Evolutionary conservation across 257 asterid genomes (phyloP).

Genomic region (Solanum pennellii): DNA sequence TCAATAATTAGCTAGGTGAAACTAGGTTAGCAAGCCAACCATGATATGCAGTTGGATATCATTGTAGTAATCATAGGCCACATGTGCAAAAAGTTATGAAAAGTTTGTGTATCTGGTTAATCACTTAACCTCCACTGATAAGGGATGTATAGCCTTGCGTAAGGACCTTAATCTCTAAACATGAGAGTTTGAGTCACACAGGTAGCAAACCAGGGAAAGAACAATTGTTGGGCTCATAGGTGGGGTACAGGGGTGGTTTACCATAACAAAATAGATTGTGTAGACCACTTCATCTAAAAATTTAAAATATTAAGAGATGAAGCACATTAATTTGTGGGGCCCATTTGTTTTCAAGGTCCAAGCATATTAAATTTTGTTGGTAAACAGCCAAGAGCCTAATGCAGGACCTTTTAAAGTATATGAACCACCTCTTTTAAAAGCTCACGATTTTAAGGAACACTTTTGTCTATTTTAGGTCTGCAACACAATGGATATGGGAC

Average conservation of each 20-base stretch:
- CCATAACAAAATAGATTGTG: neutral
- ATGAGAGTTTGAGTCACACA: neutral
- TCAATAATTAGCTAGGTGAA: neutral
- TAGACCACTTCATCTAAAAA: neutral
- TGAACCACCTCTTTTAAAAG: neutral
- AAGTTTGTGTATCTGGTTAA: neutral
- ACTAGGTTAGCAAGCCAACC: neutral
- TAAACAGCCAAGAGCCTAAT: neutral
- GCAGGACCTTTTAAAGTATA: neutral
- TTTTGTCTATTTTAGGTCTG: neutral
- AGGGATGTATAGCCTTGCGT: neutral
- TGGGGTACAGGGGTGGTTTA: neutral
- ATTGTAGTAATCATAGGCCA: neutral
- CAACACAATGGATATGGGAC: neutral
- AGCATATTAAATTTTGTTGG: neutral
- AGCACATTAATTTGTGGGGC: neutral
- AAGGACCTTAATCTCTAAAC: neutral
- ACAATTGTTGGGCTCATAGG: neutral
- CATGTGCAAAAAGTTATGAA: neutral
- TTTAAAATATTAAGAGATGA: neutral
- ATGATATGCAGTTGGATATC: neutral
- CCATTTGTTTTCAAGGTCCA: neutral
- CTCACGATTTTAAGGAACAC: neutral
- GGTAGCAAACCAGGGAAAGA: neutral
- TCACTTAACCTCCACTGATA: neutral